Evolutionary conservation across 2,329 filamentous ascomycete species (phyloP).

Genomic region (Claviceps fusiformis): DNA sequence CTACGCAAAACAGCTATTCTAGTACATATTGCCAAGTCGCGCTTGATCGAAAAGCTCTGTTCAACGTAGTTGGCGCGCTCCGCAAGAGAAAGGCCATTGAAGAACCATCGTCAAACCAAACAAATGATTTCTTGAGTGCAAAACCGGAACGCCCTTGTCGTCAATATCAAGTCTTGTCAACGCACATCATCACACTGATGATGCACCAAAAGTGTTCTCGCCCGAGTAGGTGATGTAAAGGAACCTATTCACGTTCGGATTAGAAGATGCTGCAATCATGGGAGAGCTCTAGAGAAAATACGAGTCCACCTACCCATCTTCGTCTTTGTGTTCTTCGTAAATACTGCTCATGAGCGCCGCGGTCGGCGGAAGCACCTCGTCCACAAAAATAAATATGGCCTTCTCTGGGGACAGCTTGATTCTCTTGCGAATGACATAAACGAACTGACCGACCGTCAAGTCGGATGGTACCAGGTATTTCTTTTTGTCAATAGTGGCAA

Average conservation of each 20-base stretch:
- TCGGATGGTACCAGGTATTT: constrained; percentile 98
- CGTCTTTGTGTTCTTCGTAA: constrained; percentile 96
- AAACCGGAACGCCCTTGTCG: constrained; percentile 20
- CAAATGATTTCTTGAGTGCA: constrained; percentile 14
- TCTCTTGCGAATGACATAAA: constrained; percentile 99
- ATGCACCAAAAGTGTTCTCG: constrained; percentile 87
- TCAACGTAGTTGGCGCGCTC: constrained; percentile 3
- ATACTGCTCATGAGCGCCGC: constrained; percentile 98
- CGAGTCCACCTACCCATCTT: constrained; percentile 43
- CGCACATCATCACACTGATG: constrained; percentile 5
- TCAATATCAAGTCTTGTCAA: background rate
- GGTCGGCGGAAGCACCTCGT: constrained; percentile 91
- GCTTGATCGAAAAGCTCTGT: background rate
- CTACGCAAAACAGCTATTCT: background rate
- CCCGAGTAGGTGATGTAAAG: constrained; percentile 99
- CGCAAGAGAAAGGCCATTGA: constrained; percentile 4
- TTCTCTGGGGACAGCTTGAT: constrained; percentile 99
- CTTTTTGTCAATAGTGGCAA: constrained; percentile 99
- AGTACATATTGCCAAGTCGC: background rate
- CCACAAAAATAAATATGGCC: constrained; percentile 99
- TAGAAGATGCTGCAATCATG: constrained; percentile 2
- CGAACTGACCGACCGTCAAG: constrained; percentile 96
- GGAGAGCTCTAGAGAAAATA: background rate
- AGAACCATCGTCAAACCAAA: constrained; percentile 1
- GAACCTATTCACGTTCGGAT: constrained; percentile 38